A percentile compares a stretch with the other conserved stretches of the same genome.
Evolutionary conservation across 2,329 filamentous ascomycete species (phyloP).

Genomic region (Fusarium xyrophilum): DNA sequence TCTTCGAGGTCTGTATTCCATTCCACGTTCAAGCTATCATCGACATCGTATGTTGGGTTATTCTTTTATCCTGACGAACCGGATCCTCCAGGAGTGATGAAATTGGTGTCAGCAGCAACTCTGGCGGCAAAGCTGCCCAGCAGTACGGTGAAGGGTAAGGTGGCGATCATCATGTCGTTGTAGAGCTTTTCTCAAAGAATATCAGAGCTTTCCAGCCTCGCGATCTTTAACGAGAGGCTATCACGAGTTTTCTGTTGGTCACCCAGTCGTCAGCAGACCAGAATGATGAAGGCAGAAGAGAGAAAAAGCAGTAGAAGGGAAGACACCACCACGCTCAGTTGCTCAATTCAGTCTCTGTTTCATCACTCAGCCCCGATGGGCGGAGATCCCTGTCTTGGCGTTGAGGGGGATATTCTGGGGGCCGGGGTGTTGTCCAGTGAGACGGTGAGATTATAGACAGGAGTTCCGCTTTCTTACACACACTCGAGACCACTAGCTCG

Average conservation of each 20-base stretch:
- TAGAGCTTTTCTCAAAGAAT: neutral
- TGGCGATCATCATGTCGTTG: conserved; percentile 4
- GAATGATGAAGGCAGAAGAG: neutral
- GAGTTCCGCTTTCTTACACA: conserved; percentile 8
- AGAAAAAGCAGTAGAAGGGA: neutral
- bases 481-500: neutral
- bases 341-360: conserved; percentile 3
- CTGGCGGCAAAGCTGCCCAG: conserved; percentile 6
- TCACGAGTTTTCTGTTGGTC: neutral
- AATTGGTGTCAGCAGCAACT: conserved; percentile 8
- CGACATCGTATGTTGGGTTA: conserved; percentile 34
- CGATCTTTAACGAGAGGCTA: neutral
- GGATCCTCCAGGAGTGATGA: conserved; percentile 27
- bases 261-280: neutral
- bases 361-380: conserved; percentile 23
- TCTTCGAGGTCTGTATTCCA: conserved; percentile 32
- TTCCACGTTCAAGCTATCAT: conserved; percentile 36
- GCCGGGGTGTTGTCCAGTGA: conserved; percentile 14
- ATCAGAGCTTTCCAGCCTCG: neutral
- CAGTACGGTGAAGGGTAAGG: conserved; percentile 12
- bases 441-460: neutral
- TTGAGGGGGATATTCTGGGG: conserved; percentile 10
- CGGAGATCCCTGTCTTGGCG: conserved; percentile 22
- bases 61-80: conserved; percentile 32
- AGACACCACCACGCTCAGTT: neutral